A percentile compares a stretch with the other conserved stretches of the same genome.
Evolutionary conservation across 495 filamentous ascomycete species (phyloP).

Genomic region (Pseudotulostoma volvatum): DNA sequence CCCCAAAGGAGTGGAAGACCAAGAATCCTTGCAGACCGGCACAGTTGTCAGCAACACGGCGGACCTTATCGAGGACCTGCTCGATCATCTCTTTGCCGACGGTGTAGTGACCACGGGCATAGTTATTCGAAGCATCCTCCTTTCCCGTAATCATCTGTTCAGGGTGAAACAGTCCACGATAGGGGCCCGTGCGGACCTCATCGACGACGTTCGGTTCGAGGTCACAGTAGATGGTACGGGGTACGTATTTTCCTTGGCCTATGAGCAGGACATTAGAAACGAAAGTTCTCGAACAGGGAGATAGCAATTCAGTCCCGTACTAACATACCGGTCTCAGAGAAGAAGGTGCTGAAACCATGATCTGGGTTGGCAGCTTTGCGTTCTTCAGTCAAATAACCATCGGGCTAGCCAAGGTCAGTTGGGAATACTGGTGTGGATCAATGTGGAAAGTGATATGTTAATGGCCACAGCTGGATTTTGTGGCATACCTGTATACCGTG

Average conservation of each 20-base stretch:
- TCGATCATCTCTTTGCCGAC: conserved; percentile 98
- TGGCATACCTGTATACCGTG: conserved; percentile 90
- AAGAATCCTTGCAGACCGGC: conserved; percentile 95
- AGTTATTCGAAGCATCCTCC: conserved; percentile 99
- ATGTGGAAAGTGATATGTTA: conserved; percentile 7
- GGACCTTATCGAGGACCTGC: conserved; percentile 89
- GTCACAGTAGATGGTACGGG: conserved; percentile 98
- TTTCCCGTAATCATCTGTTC: conserved; percentile 99
- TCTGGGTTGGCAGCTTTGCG: conserved; percentile 84
- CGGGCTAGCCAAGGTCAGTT: conserved; percentile 47
- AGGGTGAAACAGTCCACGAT: conserved; percentile 92
- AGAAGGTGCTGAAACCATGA: conserved; percentile 99
- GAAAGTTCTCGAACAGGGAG: neutral
- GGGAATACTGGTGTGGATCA: conserved; percentile 7
- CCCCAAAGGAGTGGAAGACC: conserved; percentile 99
- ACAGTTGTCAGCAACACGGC: conserved; percentile 91
- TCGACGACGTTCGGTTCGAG: conserved; percentile 99
- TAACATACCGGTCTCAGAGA: conserved; percentile 90
- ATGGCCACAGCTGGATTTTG: neutral
- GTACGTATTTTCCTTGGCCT: conserved; percentile 98
- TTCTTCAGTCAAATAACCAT: conserved; percentile 97
- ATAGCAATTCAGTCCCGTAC: conserved; percentile 5
- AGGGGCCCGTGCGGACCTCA: conserved; percentile 94
- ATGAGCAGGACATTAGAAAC: conserved; percentile 7
- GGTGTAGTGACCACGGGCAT: conserved; percentile 96